These are phyloP conservation scores for Hemileccinum impolitum DNA, from an alignment of 768 basidiomycete species.

Conservation along the genomic window DNA sequence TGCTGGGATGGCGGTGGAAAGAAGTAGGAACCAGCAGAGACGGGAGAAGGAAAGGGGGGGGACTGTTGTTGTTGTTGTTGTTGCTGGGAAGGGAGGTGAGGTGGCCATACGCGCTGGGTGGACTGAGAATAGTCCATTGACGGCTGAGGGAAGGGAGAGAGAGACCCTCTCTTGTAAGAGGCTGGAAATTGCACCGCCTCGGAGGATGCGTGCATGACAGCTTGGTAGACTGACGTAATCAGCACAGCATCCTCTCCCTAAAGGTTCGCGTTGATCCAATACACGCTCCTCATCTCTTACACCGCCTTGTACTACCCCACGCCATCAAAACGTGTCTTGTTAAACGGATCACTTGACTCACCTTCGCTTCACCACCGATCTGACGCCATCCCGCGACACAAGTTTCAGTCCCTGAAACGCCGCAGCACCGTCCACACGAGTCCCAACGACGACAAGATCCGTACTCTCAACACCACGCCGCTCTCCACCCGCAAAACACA, in stretches of 20 bases:
- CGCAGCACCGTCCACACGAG: conserved; percentile 25
- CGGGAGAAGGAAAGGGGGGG: conserved; percentile 24
- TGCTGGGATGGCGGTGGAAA: conserved; percentile 15
- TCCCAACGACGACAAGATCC: conserved; percentile 7
- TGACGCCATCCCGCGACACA: conserved; percentile 6
- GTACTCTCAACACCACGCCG: conserved; percentile 11
- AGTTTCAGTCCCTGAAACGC: conserved; percentile 20
- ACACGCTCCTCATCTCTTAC: no score
- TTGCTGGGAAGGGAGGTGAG: conserved; percentile 10
- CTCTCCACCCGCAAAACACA: conserved; percentile 15
- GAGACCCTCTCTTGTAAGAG: conserved; percentile 12
- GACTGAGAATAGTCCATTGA: conserved; percentile 30
- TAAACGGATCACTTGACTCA: no score
- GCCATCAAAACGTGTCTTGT: conserved; percentile 23
- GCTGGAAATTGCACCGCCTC: conserved; percentile 14
- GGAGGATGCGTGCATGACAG: conserved; percentile 8
- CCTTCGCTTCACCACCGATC: no score
- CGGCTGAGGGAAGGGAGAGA: not conserved
- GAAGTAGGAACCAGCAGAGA: conserved; percentile 22
- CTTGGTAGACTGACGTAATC: conserved; percentile 19
- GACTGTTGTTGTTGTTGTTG: conserved; percentile 8
- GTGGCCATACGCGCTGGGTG: conserved; percentile 21
- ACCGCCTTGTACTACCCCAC: conserved; percentile 9
- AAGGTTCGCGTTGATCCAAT: no score
- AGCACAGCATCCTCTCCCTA: not conserved